Conservation (phyloP, 1,139 yeast species). For the Scheffersomyces illinoinensis region DNA sequence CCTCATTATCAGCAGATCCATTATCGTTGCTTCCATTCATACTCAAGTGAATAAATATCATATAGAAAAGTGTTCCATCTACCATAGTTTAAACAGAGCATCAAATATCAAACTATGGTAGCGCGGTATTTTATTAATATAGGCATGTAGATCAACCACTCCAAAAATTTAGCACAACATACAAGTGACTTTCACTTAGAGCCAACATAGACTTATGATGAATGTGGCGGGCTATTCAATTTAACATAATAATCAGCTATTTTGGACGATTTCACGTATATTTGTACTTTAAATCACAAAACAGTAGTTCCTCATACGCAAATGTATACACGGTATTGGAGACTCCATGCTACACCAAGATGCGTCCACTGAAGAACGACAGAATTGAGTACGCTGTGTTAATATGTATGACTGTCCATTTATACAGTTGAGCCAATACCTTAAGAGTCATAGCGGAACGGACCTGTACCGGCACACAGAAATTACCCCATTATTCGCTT, state of each 20-base stretch:
- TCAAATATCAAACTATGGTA: not conserved
- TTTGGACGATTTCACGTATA: too few relatives aligned
- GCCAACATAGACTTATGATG: not conserved
- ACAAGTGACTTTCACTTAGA: too few relatives aligned
- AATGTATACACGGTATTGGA: not conserved
- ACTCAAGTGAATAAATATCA: not conserved
- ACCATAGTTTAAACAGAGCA: not conserved
- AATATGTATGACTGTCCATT: too few relatives aligned
- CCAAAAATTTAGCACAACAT: not conserved
- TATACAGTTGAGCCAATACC: not conserved
- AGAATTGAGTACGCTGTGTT: not conserved
- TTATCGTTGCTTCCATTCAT: constrained; percentile 3
- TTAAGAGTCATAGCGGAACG: not conserved
- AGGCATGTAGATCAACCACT: not conserved
- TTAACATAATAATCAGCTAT: not conserved
- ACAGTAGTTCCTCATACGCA: not conserved
- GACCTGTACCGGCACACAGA: not conserved
- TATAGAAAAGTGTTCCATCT: not conserved
- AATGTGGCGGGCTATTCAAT: not conserved
- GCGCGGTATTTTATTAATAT: not conserved
- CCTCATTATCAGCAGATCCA: constrained; percentile 15
- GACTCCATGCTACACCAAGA: not conserved
- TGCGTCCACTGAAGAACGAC: not conserved
- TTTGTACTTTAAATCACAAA: not conserved
- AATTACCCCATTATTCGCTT: not conserved